phyloP scores from a whole-genome alignment of 768 basidiomycete genomes.

The Psilocybe sp. region DNA sequence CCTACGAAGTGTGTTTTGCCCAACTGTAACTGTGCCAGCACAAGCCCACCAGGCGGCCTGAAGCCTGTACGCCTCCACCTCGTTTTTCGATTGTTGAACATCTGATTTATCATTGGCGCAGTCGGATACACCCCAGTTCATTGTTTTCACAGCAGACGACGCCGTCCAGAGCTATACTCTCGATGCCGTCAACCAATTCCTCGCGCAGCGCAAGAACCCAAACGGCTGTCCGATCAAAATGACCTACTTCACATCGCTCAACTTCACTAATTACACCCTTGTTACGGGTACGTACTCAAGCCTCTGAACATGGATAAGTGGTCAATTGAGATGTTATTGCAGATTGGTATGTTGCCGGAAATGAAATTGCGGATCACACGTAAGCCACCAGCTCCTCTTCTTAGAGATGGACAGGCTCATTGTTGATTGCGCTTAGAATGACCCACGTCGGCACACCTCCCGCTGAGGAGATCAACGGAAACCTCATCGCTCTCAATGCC shows the following conservation, averaged over 20 bases:
- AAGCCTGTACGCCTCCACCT: conserved; percentile 44
- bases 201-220: conserved; percentile 71
- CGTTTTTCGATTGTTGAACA: not conserved
- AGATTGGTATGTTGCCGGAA: conserved; percentile 81
- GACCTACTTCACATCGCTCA: conserved; percentile 73
- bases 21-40: conserved; percentile 70
- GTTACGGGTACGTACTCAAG: conserved; percentile 44
- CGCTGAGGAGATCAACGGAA: conserved; percentile 69
- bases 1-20: conserved; percentile 63
- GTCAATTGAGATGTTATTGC: conserved; percentile 10
- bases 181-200: conserved; percentile 71
- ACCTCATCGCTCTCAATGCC: conserved; percentile 75
- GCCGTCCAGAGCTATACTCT: conserved; percentile 76
- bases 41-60: conserved; percentile 70
- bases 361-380: conserved; percentile 82
- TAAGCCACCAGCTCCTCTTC: conserved; percentile 27
- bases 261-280: conserved; percentile 74
- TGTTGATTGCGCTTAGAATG: conserved; percentile 46
- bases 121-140: conserved; percentile 61
- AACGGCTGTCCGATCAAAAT: conserved; percentile 74
- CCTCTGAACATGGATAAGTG: not conserved
- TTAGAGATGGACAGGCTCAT: conserved; percentile 4
- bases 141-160: conserved; percentile 76
- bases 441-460: conserved; percentile 70
- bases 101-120: conserved; percentile 19